Conservation (phyloP, 129 eudicot genomes). For the Artemisia argyi region DNA sequence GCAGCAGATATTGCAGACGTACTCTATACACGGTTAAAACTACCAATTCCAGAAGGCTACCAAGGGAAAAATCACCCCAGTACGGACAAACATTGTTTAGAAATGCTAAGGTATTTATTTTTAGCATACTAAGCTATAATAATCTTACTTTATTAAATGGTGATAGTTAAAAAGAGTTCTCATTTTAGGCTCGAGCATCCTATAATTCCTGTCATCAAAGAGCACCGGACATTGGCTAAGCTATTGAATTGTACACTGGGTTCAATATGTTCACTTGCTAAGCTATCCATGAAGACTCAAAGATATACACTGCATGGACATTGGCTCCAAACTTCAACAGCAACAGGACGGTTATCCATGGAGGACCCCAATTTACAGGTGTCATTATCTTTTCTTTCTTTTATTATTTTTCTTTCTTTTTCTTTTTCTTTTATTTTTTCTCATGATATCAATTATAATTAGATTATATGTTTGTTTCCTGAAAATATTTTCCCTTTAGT, state of each 20-base stretch:
- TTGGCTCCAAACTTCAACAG: conserved; percentile 99
- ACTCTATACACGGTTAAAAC: conserved; percentile 74
- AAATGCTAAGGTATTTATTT: conserved; percentile 61
- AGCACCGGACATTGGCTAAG: conserved; percentile 87
- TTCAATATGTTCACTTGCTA: conserved; percentile 82
- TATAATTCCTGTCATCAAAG: conserved; percentile 86
- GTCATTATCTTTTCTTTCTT: conserved; percentile 1
- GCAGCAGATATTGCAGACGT: conserved; percentile 98
- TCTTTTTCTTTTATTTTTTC: too few relatives aligned
- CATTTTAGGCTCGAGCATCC: conserved; percentile 81
- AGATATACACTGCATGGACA: conserved; percentile 93
- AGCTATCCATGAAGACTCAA: conserved; percentile 82
- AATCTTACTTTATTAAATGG: background rate
- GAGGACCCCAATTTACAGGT: conserved; percentile 99
- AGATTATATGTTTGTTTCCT: background rate
- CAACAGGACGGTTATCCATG: conserved; percentile 97
- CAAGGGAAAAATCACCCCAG: conserved; percentile 90
- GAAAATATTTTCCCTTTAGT: conserved; percentile 39
- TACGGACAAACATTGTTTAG: conserved; percentile 94
- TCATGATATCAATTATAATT: too few relatives aligned
- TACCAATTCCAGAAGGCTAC: conserved; percentile 78
- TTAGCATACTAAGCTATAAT: background rate
- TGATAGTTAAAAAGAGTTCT: conserved; percentile 1
- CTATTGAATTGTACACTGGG: conserved; percentile 86
- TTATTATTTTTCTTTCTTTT: too few relatives aligned